Evolutionary conservation across 2,329 filamentous ascomycete genomes (phyloP), one percentile per base, ranked within the genome.

Genomic region (Dissoconium aciculare): DNA sequence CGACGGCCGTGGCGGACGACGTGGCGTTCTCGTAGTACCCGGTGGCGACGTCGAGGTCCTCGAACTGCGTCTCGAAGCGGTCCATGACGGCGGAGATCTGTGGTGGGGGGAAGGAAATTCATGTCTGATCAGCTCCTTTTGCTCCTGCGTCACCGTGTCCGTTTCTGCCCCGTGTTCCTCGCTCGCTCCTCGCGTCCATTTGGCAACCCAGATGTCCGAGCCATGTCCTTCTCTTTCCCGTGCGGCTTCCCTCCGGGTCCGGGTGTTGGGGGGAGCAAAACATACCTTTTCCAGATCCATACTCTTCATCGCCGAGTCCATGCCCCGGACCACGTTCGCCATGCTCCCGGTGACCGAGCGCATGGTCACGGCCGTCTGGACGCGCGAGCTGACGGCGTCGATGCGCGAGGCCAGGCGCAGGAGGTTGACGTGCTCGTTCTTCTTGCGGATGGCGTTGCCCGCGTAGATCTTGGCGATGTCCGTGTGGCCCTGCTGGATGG

Each of bases 11-110:
- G 21, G 78, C 78, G 37, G 78, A 76, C 13, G 71, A 74, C 39
- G 85, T 87, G 36, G 82, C 80, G 50, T 85, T 83, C 56, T 87
- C 81, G 57, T 89, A 89, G 57, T 85, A 83, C 43, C 74, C 62
- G 5, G 61, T 63, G 24, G 60, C 60, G 25, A 64, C 62, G 37
- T 66, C 63, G 26, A 66, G 51, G 42, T 65, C 60, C 35, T 66
- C 61, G 44, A 65, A 64, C 39, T 65, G 61, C 30, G 64, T 65
- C 49, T 75, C 71, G 47, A 76, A 75, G 31, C 66, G 66, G 44
- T 75, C 71, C 71, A 76, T 76, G 26, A 75, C 69, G 27, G 67
- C 63, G 9, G 69, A 71, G 33, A 76, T 74, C 68, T 71, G 40
- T 19, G 12, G 15, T 23, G 13, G 11, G 23, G 6, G 12, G 19